phyloP scores from a whole-genome alignment of 1,284 basidiomycete genomes.

The Vanrija humicola region DNA sequence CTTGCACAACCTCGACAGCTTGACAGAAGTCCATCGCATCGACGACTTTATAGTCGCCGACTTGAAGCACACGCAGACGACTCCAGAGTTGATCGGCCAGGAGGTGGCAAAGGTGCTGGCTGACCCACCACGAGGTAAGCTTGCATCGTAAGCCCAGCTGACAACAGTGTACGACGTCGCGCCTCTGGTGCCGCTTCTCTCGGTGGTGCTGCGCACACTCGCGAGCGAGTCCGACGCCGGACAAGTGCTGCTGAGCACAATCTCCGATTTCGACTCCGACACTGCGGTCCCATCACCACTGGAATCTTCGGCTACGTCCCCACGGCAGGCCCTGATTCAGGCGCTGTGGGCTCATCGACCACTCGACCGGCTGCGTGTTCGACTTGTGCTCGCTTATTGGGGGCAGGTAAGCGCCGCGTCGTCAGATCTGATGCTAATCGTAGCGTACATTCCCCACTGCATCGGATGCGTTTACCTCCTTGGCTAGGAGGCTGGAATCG shows the following conservation, averaged over 20 bases:
- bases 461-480: neutral
- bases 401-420: conserved; percentile 5
- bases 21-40: conserved; percentile 30
- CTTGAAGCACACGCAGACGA: conserved; percentile 12
- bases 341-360: conserved; percentile 15
- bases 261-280: neutral
- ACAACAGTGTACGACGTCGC: conserved; percentile 20
- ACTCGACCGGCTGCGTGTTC: conserved; percentile 18
- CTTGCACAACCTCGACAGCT: conserved; percentile 36
- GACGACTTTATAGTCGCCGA: conserved; percentile 30
- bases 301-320: too few relatives aligned
- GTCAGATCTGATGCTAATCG: neutral
- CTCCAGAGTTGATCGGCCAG: neutral
- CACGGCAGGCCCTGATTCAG: conserved; percentile 1
- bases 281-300: too few relatives aligned
- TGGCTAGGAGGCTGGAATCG: neutral
- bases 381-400: conserved; percentile 21
- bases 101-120: neutral
- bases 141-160: neutral
- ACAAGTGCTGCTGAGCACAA: neutral
- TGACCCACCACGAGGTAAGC: conserved; percentile 1
- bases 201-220: conserved; percentile 20
- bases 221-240: neutral
- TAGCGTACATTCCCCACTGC: conserved; percentile 3
- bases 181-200: conserved; percentile 20